Percentiles rank a stretch among this genome's conserved stretches.
Evolutionary conservation across 2,329 filamentous ascomycete species (phyloP).

Genomic region (Verticillium zaregamsianum): DNA sequence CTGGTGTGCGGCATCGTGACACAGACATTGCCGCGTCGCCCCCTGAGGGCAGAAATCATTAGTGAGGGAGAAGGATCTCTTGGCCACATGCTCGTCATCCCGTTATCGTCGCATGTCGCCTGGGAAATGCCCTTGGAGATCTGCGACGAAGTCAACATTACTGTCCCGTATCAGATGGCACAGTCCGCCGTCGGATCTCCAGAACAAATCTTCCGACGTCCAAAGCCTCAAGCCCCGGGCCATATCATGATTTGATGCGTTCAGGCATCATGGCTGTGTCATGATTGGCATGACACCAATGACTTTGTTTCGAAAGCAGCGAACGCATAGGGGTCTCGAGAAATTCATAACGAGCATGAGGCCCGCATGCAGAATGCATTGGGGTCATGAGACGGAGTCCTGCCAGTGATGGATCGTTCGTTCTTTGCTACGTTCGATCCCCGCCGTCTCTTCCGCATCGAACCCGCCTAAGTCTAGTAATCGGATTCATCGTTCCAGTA

Average conservation of each 20-base stretch:
- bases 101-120: background rate
- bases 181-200: background rate
- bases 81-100: background rate
- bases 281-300: background rate
- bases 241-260: background rate
- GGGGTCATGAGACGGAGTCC: background rate
- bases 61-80: background rate
- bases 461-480: constrained; percentile 25
- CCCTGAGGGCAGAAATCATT: background rate
- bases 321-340: background rate
- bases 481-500: constrained; percentile 48
- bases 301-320: background rate
- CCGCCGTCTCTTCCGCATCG: background rate
- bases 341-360: background rate
- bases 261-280: background rate
- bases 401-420: background rate
- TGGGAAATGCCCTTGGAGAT: background rate
- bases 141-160: background rate
- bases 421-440: background rate
- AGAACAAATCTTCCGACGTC: background rate
- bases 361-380: background rate
- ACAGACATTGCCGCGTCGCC: background rate
- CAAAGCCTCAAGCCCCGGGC: background rate
- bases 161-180: background rate
- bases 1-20: background rate